Evolutionary conservation across 805 yeast genomes (phyloP).

Genomic region (Jamesozyma spencerorum): DNA sequence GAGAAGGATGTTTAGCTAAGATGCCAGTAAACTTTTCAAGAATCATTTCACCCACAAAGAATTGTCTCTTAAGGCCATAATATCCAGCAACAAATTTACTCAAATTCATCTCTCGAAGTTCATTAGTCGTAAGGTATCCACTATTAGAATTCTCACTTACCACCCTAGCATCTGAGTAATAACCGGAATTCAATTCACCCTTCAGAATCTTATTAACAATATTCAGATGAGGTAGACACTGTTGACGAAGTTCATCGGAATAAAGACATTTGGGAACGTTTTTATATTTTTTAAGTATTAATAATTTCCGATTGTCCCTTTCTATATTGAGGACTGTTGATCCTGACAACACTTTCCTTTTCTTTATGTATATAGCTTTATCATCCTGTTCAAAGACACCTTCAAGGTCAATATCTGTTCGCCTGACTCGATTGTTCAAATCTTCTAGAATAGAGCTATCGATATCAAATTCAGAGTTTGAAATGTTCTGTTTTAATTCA

Average conservation of each 20-base stretch:
- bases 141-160: constrained; percentile 33
- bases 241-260: constrained; percentile 24
- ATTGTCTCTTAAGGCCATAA: constrained; percentile 51
- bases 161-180: constrained; percentile 41
- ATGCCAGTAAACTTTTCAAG: constrained; percentile 25
- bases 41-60: constrained; percentile 39
- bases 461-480: neutral
- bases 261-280: constrained; percentile 21
- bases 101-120: constrained; percentile 40
- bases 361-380: neutral
- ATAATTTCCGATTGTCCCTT: too few relatives aligned
- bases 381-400: neutral
- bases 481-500: neutral
- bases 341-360: neutral
- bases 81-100: constrained; percentile 46
- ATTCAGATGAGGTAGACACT: constrained; percentile 26
- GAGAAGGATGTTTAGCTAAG: constrained; percentile 31
- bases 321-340: too few relatives aligned
- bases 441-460: too few relatives aligned
- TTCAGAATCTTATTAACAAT: constrained; percentile 35
- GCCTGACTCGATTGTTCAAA: neutral
- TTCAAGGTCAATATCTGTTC: neutral
- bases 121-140: constrained; percentile 38
- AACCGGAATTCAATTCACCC: constrained; percentile 39
- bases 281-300: too few relatives aligned